phyloP scores from a whole-genome alignment of 306 rosid genomes.

The Quercus wislizeni region DNA sequence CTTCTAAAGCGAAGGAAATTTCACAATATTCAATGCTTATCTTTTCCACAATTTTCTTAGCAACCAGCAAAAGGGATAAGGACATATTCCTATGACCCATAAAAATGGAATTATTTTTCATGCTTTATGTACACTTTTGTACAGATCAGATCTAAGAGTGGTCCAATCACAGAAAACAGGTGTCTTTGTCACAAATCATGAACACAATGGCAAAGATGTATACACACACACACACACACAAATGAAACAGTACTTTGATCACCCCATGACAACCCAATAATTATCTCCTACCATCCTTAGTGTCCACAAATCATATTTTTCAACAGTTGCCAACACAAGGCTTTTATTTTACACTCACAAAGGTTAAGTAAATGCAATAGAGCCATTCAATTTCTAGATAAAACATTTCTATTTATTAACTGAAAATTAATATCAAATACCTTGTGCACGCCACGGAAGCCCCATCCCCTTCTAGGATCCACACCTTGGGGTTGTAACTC shows the following conservation, averaged over 20 bases:
- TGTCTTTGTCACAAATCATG: background rate
- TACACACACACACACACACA: background rate
- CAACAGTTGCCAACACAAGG: constrained; percentile 11
- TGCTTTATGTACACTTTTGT: background rate
- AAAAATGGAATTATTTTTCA: constrained; percentile 5
- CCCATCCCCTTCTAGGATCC: constrained; percentile 90
- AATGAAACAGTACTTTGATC: background rate
- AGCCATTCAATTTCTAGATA: background rate
- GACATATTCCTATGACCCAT: background rate
- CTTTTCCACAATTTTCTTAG: background rate
- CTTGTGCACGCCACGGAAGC: constrained; percentile 95
- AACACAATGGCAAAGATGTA: background rate
- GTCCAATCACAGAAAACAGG: constrained; percentile 7
- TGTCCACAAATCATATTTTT: constrained; percentile 1
- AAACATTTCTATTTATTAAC: background rate
- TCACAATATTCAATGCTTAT: background rate
- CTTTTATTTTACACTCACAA: background rate
- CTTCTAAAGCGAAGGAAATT: background rate
- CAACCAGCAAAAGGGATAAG: background rate
- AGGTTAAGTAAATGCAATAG: background rate
- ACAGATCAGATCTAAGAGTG: constrained; percentile 3
- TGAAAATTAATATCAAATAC: constrained; percentile 33
- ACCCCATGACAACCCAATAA: background rate
- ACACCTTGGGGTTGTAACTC: constrained; percentile 67
- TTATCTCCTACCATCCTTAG: background rate